Evolutionary conservation across 2,329 filamentous ascomycete genomes (phyloP).

Genomic region (Coniochaeta ligniaria): DNA sequence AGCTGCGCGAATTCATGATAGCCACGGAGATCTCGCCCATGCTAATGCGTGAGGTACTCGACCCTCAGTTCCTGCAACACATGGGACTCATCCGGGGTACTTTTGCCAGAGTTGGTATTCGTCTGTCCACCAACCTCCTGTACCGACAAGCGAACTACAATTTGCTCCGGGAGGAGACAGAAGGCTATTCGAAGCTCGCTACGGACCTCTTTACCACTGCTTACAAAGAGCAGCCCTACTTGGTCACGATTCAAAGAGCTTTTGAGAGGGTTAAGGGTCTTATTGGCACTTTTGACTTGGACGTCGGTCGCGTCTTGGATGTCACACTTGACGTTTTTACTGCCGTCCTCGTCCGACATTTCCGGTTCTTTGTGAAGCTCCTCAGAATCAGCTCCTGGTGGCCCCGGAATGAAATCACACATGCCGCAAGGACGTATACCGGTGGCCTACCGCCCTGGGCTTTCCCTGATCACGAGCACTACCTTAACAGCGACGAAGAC

Average conservation of each 20-base stretch:
- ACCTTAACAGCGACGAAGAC: slow-evolving; percentile 61
- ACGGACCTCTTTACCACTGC: slow-evolving; percentile 93
- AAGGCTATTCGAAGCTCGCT: slow-evolving; percentile 93
- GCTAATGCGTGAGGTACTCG: slow-evolving; percentile 76
- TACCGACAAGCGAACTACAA: slow-evolving; percentile 98
- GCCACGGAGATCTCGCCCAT: slow-evolving; percentile 65
- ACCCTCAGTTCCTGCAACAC: slow-evolving; percentile 65
- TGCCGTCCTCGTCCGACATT: slow-evolving; percentile 85
- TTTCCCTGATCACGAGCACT: slow-evolving; percentile 59
- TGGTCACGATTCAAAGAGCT: slow-evolving; percentile 71
- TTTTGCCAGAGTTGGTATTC: slow-evolving; percentile 75
- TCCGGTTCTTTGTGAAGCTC: slow-evolving; percentile 90
- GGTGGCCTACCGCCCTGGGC: slow-evolving; percentile 82
- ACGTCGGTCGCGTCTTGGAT: slow-evolving; percentile 90
- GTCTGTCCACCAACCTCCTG: slow-evolving; percentile 85
- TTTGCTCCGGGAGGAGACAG: slow-evolving; percentile 85
- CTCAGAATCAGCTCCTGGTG: slow-evolving; percentile 93
- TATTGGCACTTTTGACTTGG: slow-evolving; percentile 93
- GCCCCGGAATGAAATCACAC: slow-evolving; percentile 58
- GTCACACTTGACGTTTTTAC: slow-evolving; percentile 94
- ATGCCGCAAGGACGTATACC: slow-evolving; percentile 35
- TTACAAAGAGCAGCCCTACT: slow-evolving; percentile 63
- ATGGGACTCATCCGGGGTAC: slow-evolving; percentile 78
- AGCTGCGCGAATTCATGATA: slow-evolving; percentile 60
- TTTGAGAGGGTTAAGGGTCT: slow-evolving; percentile 91